Evolutionary conservation across 176 grass and related monocot species (phyloP).

Genomic region (Paspalum vaginatum): DNA sequence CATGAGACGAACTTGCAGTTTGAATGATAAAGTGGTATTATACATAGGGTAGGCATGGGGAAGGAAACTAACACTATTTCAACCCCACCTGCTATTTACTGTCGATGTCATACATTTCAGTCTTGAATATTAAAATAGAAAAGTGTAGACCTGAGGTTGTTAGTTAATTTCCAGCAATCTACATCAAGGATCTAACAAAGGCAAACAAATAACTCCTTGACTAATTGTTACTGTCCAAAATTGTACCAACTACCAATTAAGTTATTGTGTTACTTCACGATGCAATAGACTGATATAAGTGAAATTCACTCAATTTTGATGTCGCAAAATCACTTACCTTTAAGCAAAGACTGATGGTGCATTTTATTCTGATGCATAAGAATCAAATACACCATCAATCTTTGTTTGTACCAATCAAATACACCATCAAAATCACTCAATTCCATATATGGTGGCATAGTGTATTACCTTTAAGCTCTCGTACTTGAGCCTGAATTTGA

Average conservation of each 20-base stretch:
- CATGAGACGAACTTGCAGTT: background rate
- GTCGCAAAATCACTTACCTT: background rate
- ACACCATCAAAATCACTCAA: too few species aligned
- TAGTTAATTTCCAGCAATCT: slow-evolving; percentile 2
- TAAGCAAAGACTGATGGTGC: background rate
- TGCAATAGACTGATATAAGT: background rate
- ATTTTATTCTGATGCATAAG: background rate
- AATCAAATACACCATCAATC: too few species aligned
- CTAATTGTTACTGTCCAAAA: background rate
- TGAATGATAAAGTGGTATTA: background rate
- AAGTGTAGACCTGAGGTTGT: background rate
- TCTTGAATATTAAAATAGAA: background rate
- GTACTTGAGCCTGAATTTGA: background rate
- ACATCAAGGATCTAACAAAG: slow-evolving; percentile 2
- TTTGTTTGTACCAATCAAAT: too few species aligned
- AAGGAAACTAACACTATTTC: slow-evolving; percentile 2
- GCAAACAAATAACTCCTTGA: background rate
- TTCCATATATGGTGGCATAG: too few species aligned
- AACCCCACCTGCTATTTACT: background rate
- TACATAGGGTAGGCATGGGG: background rate
- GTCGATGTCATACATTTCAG: background rate
- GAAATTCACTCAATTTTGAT: background rate
- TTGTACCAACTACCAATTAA: background rate
- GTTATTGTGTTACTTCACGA: slow-evolving; percentile 19
- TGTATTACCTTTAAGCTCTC: background rate